Evolutionary conservation across 768 basidiomycete species (phyloP), one percentile per base, ranked within the genome.

Genomic region (Lactifluus pinguis): DNA sequence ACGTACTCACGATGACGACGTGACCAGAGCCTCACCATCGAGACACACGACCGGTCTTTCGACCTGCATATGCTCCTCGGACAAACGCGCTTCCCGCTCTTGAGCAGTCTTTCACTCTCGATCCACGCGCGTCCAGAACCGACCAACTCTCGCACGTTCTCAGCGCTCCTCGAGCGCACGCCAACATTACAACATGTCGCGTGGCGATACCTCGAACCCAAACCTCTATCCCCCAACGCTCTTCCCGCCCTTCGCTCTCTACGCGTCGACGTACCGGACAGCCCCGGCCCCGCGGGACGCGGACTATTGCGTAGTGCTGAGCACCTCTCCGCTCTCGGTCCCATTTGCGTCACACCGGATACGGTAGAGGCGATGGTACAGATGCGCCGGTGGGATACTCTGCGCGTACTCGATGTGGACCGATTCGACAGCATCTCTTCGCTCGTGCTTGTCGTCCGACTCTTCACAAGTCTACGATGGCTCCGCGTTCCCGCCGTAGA

Each of bases 21-120:
- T 0, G 44, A 8, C 10, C 17, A 58, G 57, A 42, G 38, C 15
- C 39, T 58, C 49, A 41, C 38, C 68, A 54, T 78, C 69, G 29
- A 71, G 73, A 19, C 79, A 73, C 47, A 76, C 73, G 3, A 78
- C 74, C 25, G 25, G 17, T 21, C 48, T 7, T 51, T 58, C 49
- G 49, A 58, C 17, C 39, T 58, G 14, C 47, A 15, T 8, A 11
- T 19, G 32, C 45, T 56, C 45, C 25, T 56, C 19, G 11, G 29
- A 21, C 0, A 57, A 19, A 21, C 49, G n/a, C 41, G 49, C 41
- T 51, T 58, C 57, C 34, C 57, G 25, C 48, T 17, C 57, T 38
- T 57, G 4, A 25, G 32, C 25, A 8, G 11, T 1, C 57, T 58
- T 13, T 17, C 49, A 3, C 49, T 58, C 39, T 36, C 39, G 25